Conservation (phyloP, 148 eudicot genomes). For the Rheum nobile region DNA sequence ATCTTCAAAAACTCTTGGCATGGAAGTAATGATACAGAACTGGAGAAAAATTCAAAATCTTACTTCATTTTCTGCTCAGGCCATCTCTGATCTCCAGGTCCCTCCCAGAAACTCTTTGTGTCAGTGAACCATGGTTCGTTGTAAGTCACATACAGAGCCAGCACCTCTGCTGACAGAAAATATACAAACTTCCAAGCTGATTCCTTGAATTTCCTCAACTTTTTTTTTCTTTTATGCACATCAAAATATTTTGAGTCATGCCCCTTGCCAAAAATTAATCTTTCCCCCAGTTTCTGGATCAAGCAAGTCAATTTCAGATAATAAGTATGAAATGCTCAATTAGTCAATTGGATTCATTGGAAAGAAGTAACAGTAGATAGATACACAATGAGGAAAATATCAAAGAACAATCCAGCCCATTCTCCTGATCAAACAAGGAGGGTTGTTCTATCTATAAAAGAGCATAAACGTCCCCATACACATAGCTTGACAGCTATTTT, state of each 20-base stretch:
- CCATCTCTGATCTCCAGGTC: slow-evolving; percentile 87
- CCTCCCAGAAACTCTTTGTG: slow-evolving; percentile 62
- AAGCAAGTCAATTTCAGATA: slow-evolving; percentile 8
- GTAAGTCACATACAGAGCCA: slow-evolving; percentile 61
- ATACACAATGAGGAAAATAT: background rate
- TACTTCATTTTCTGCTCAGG: slow-evolving; percentile 79
- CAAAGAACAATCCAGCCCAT: slow-evolving; percentile 10
- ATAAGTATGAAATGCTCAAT: background rate
- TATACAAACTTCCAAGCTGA: slow-evolving; percentile 92
- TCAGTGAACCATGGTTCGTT: slow-evolving; percentile 78
- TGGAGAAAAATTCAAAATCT: slow-evolving; percentile 4
- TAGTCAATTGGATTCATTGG: too few relatives aligned
- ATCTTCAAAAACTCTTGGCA: background rate
- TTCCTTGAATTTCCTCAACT: slow-evolving; percentile 76
- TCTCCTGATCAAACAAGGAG: slow-evolving; percentile 21
- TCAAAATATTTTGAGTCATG: slow-evolving; percentile 28
- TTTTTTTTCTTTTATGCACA: slow-evolving; percentile 37
- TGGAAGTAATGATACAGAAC: background rate
- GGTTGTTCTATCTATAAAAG: background rate
- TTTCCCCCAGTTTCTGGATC: slow-evolving; percentile 66
- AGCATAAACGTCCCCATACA: background rate
- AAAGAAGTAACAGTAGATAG: background rate
- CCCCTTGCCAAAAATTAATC: slow-evolving; percentile 57
- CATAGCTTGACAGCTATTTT: background rate
- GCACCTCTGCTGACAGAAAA: slow-evolving; percentile 76